Percentiles rank a stretch among this genome's conserved stretches.
These are phyloP conservation scores for Setaria viridis DNA, from an alignment of 202 grass and related monocot species.

Conservation along the genomic window DNA sequence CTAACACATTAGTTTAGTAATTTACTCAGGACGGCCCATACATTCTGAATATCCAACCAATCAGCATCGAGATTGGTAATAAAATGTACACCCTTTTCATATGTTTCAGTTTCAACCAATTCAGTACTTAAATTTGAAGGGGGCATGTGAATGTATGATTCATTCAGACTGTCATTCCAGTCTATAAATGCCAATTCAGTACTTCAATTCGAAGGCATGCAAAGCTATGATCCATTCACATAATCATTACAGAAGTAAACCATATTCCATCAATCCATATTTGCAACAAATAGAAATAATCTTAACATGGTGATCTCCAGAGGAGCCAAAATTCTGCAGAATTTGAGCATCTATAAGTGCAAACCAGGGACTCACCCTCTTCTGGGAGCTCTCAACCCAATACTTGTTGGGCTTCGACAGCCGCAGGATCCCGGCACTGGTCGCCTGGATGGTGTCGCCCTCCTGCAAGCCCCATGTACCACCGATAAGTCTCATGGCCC, in stretches of 20 bases:
- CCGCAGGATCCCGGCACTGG: constrained; percentile 67
- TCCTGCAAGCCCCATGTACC: constrained; percentile 55
- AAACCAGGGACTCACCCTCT: constrained; percentile 65
- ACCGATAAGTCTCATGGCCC: constrained; percentile 19
- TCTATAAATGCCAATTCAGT: not conserved
- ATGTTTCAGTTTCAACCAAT: not conserved
- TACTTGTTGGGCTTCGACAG: constrained; percentile 94
- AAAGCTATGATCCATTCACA: not conserved
- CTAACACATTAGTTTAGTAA: not conserved
- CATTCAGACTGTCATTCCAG: constrained; percentile 3
- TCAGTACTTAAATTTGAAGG: not conserved
- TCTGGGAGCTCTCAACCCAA: constrained; percentile 94
- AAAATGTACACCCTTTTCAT: not conserved
- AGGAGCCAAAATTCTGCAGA: not conserved
- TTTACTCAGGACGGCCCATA: not conserved
- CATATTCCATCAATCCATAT: not conserved
- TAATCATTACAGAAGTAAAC: not conserved
- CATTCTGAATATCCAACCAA: constrained; percentile 6
- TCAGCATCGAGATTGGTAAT: not conserved
- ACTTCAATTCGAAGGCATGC: not conserved
- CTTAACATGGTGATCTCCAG: not conserved
- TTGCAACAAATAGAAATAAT: not conserved
- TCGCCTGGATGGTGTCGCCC: constrained; percentile 73
- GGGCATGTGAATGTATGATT: not conserved
- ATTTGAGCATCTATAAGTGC: not conserved